Evolutionary conservation across 441 rosid species (phyloP), one percentile per base, ranked within the genome.

Genomic region (Melastoma candidum): DNA sequence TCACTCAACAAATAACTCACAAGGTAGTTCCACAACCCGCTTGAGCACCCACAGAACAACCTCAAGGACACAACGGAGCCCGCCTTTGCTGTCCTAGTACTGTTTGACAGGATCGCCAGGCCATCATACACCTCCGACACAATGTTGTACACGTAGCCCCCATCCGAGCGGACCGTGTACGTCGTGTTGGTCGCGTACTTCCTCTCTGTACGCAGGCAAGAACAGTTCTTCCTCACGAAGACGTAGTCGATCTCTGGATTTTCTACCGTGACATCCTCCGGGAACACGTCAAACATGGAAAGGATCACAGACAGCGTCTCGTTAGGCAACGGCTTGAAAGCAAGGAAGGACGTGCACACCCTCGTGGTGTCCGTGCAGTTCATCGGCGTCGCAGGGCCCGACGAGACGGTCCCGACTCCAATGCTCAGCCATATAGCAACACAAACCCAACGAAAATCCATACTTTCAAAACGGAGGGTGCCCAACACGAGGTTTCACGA

Each of bases 11-110:
- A 86, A 64, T 92, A 92, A 64, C 97, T 92, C 98, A 88, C 72
- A 68, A 92, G 79, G 61, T 92, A 92, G 73, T 88, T 92, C 98
- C 97, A 92, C 65, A 85, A 57, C 66, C 95, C 92, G 74, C 87
- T 88, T 4, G 98, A 92, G 63, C 98, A 92, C 22, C 97, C 95
- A 69, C 98, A 92, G 27, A 84, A 81, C 74, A 92, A 66, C 79
- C 94, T 72, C 78, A 85, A 64, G 0, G 88, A 84, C 54, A 92
- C 89, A n/a, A 92, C 95, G 1, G 81, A 74, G 13, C 84, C 95
- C 13, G 67, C 59, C 52, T 78, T 71, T 3, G 85, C 86, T 60
- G 11, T 54, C 70, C 95, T 71, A 4, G 72, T 71, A 3, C 66
- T 66, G 57, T 84, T 84, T 12, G 85, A 81, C 53, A 77, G 68